Evolutionary conservation across 1,139 yeast species (phyloP), one percentile per base, ranked within the genome.

Genomic region (Casaregolazyma lundiana): DNA sequence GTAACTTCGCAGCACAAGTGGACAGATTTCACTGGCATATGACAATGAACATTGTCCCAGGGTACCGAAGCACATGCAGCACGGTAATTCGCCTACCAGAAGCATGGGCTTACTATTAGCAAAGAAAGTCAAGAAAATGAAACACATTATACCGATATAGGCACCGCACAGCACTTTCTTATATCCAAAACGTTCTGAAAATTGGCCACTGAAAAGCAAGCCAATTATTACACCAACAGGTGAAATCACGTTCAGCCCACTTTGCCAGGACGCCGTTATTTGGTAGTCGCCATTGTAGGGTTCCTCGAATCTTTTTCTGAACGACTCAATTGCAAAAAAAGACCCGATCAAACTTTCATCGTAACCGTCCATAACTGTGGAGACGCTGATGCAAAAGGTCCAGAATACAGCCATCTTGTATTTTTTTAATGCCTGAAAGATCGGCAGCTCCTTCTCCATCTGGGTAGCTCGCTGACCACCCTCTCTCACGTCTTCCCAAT

Each of bases 331-430:
- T 3, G 72, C 72, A 54, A 65, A 72, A 57, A 73, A 65, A 5
- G 66, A 61, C 22, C 58, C 53, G 46, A 72, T 55, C 44, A 72
- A 60, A 35, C 56, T 58, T 22, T 61, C 55, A 52, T 73, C 77
- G 54, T 69, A 72, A 24, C 76, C 77, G 52, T 70, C 76, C 76
- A 71, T 72, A 45, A 72, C 55, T 45, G 72, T 60, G 24, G 69
- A 65, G 9, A 66, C 53, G 1, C 73, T 67, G 49, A 72, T 57
- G 26, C 70, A 55, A 34, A 70, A 49, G 3, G 74, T 68, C 76
- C 76, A 73, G 49, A 68, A 46, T 2, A 65, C 66, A 3, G 76
- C 73, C 45, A 59, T 62, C 6, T 63, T 66, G 49, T 63, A 65
- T 11, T 42, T 35, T 34, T 38, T 43, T 26, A 50, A n/a, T 6